Conservation (phyloP, 257 asterid species). For the Solanum chmielewskii region DNA sequence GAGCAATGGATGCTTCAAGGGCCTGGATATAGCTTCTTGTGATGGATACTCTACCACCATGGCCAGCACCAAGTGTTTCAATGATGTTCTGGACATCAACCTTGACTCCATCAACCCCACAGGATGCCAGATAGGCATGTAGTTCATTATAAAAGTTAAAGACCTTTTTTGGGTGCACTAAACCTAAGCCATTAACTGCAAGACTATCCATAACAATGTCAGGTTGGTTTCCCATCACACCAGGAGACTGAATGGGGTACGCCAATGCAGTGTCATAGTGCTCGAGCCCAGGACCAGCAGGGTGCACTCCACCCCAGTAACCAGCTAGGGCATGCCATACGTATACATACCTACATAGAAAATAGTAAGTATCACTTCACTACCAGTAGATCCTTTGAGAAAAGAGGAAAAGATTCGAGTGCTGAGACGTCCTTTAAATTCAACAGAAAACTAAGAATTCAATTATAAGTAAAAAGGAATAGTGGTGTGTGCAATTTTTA, state of each 20-base stretch:
- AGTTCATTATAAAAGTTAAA: constrained; percentile 89
- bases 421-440: not conserved
- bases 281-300: constrained; percentile 75
- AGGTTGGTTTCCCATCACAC: constrained; percentile 88
- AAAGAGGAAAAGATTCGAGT: not conserved
- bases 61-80: constrained; percentile 97
- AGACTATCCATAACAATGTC: constrained; percentile 96
- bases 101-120: constrained; percentile 96
- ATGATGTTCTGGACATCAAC: constrained; percentile 96
- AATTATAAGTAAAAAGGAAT: not conserved
- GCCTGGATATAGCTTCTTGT: constrained; percentile 89
- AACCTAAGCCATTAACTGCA: constrained; percentile 85
- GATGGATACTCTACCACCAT: constrained; percentile 90
- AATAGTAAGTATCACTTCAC: not conserved
- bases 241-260: constrained; percentile 88
- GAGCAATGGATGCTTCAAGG: constrained; percentile 78
- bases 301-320: constrained; percentile 98
- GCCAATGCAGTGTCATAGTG: constrained; percentile 81
- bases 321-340: constrained; percentile 99
- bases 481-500: not conserved
- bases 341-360: constrained; percentile 43
- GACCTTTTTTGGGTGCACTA: constrained; percentile 83
- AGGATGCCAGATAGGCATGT: constrained; percentile 80
- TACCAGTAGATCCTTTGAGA: not conserved
- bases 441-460: not conserved